Evolutionary conservation across 306 rosid species (phyloP).

Genomic region (Abrus pulchellus): DNA sequence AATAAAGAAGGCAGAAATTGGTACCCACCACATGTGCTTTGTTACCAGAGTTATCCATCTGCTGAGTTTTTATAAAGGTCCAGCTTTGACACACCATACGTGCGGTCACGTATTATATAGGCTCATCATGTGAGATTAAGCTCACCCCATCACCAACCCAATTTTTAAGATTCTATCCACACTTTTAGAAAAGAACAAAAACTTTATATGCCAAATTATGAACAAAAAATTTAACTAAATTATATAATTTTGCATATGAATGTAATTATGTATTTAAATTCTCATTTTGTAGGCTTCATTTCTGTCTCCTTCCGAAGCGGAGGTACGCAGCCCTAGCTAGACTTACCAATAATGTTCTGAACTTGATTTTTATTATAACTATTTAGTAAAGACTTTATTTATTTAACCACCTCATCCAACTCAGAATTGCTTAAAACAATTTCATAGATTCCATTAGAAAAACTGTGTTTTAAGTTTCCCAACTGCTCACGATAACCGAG

Average conservation of each 20-base stretch:
- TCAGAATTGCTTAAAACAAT: neutral
- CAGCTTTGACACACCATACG: constrained; percentile 41
- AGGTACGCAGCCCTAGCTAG: neutral
- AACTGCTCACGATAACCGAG: neutral
- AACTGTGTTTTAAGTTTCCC: constrained; percentile 1
- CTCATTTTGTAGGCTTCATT: neutral
- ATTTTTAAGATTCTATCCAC: neutral
- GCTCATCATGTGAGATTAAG: constrained; percentile 48
- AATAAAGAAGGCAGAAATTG: constrained; percentile 17
- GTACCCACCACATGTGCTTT: constrained; percentile 54
- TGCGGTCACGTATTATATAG: constrained; percentile 40
- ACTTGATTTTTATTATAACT: neutral
- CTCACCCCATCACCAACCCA: constrained; percentile 17
- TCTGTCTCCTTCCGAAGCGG: neutral
- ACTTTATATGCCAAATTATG: too few species aligned
- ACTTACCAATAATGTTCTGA: neutral
- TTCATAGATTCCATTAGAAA: neutral
- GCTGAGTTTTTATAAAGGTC: constrained; percentile 1
- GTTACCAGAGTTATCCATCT: constrained; percentile 27
- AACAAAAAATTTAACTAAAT: too few species aligned
- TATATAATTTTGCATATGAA: too few species aligned
- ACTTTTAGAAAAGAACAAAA: neutral
- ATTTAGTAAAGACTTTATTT: neutral
- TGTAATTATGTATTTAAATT: too few species aligned
- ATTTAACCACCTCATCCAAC: constrained; percentile 5